Conservation (phyloP, 257 asterid species). For the Prunella vulgaris region DNA sequence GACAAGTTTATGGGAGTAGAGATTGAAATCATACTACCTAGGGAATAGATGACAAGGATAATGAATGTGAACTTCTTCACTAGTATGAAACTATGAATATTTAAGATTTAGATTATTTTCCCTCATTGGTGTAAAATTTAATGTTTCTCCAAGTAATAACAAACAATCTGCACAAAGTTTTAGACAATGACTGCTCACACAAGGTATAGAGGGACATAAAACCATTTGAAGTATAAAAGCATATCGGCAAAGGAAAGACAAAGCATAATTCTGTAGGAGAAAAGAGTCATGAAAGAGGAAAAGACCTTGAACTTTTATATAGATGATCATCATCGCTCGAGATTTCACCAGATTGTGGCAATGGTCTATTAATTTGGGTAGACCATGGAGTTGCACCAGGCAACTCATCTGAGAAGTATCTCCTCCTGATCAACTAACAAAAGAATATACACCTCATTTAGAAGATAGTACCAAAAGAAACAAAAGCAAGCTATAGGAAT, state of each 20-base stretch:
- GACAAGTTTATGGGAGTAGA: not conserved
- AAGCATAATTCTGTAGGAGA: not conserved
- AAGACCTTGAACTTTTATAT: conserved; percentile 50
- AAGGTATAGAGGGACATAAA: not conserved
- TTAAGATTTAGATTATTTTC: not conserved
- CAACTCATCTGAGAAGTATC: conserved; percentile 92
- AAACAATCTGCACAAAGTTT: not conserved
- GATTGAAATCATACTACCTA: not conserved
- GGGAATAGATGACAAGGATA: not conserved
- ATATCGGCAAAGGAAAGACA: not conserved
- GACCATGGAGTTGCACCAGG: conserved; percentile 81
- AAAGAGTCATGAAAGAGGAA: not conserved
- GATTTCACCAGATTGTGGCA: conserved; percentile 59
- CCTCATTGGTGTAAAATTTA: not conserved
- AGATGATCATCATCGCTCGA: conserved; percentile 65
- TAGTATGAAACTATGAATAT: not conserved
- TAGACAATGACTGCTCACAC: not conserved
- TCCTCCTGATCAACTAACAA: conserved; percentile 84
- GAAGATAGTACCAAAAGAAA: conserved; percentile 7
- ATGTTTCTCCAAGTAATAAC: not conserved
- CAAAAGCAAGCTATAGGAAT: not conserved
- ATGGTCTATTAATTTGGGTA: conserved; percentile 38
- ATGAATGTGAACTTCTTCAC: not conserved
- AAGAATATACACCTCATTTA: conserved; percentile 20
- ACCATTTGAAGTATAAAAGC: not conserved